Evolutionary conservation across 345 rosid species (phyloP).

Genomic region (Syzygium aromaticum): DNA sequence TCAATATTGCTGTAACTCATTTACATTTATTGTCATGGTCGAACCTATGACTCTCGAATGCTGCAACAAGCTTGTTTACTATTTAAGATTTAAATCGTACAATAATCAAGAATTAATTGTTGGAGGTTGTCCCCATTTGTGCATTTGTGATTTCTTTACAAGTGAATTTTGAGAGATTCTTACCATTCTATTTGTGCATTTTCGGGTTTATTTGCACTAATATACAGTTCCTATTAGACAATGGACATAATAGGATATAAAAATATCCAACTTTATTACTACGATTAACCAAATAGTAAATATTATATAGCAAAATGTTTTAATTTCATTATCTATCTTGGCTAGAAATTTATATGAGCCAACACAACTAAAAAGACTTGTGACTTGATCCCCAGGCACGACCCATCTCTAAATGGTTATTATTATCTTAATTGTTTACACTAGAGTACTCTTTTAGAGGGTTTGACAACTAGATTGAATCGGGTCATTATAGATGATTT

Average conservation of each 20-base stretch:
- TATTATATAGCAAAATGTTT: not conserved
- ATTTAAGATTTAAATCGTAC: not conserved
- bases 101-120: not conserved
- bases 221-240: not conserved
- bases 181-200: not conserved
- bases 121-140: not conserved
- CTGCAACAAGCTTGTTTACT: not conserved
- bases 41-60: not conserved
- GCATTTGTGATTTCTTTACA: not conserved
- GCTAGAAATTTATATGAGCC: not conserved
- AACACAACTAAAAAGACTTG: not conserved
- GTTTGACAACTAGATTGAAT: not conserved
- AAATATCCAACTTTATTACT: not conserved
- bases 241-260: not conserved
- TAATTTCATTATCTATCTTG: not conserved
- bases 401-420: not conserved
- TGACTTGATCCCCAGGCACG: not conserved
- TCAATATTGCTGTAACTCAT: not conserved
- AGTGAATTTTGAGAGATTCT: not conserved
- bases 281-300: not conserved
- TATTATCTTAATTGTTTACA: not conserved
- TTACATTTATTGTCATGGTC: not conserved
- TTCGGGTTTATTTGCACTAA: not conserved
- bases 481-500: no score
- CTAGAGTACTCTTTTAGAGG: not conserved